A percentile compares a stretch with the other conserved stretches of the same genome.
Conservation (phyloP, 2,329 filamentous ascomycete genomes). For the Helicocarpus griseus region DNA sequence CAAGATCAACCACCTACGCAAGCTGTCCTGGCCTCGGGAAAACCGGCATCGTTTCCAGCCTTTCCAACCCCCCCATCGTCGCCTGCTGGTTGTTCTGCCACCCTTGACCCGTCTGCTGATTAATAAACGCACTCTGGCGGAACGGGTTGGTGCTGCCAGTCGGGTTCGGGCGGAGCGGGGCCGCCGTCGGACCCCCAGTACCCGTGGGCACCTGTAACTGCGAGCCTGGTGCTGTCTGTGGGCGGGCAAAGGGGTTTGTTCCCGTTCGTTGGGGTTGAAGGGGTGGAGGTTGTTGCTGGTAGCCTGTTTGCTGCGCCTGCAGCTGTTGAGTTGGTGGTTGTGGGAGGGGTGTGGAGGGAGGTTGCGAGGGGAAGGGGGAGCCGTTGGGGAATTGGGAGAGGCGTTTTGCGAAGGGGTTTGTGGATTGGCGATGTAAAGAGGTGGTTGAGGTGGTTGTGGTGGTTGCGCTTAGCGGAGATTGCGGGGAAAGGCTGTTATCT, state of each 20-base stretch:
- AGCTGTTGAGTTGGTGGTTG: constrained; percentile 39
- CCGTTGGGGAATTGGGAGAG: constrained; percentile 22
- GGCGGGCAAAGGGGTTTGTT: constrained; percentile 61
- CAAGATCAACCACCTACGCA: constrained; percentile 4
- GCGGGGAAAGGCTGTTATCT: constrained; percentile 26
- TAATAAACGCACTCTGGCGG: constrained; percentile 80
- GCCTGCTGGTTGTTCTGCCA: constrained; percentile 75
- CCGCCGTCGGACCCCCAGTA: constrained; percentile 14
- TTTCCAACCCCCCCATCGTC: constrained; percentile 67
- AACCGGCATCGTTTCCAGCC: constrained; percentile 67
- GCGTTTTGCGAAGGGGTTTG: constrained; percentile 76
- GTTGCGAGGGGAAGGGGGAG: constrained; percentile 19
- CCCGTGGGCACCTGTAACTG: constrained; percentile 24
- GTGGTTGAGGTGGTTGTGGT: constrained; percentile 35
- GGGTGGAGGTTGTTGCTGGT: constrained; percentile 27
- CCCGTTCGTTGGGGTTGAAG: constrained; percentile 54
- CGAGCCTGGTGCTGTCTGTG: constrained; percentile 31
- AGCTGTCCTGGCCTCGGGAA: constrained; percentile 67
- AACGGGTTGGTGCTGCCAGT: constrained; percentile 94
- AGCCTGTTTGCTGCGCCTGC: constrained; percentile 30
- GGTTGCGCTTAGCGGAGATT: constrained; percentile 25
- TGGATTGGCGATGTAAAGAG: constrained; percentile 54
- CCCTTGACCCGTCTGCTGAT: constrained; percentile 75
- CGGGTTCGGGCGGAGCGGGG: constrained; percentile 58
- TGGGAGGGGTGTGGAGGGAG: constrained; percentile 32